These are phyloP conservation scores for Boletus subparvulus DNA, from an alignment of 768 basidiomycete species.

Conservation along the genomic window DNA sequence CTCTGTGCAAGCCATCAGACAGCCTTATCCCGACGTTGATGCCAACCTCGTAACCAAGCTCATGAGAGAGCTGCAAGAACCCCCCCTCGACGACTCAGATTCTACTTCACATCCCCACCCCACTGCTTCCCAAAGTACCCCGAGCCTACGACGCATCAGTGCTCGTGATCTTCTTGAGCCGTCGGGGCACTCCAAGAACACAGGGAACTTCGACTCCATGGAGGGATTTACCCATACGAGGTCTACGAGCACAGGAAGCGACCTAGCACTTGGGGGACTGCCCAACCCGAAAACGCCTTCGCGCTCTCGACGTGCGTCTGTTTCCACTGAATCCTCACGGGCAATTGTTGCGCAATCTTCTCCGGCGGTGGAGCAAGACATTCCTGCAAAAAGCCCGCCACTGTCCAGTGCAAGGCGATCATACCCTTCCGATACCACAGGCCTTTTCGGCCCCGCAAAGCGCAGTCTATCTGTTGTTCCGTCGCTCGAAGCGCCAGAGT, in stretches of 20 bases:
- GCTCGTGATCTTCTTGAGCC: conserved; percentile 28
- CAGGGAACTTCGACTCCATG: conserved; percentile 1
- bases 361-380: conserved; percentile 1
- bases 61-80: conserved; percentile 22
- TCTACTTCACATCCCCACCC: neutral
- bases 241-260: conserved; percentile 4
- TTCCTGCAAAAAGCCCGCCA: conserved; percentile 2
- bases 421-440: neutral
- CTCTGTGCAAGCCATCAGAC: too few species aligned
- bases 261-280: neutral
- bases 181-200: conserved; percentile 7
- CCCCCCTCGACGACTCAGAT: conserved; percentile 16
- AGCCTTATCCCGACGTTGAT: too few species aligned
- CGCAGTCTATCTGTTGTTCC: conserved; percentile 5
- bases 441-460: neutral
- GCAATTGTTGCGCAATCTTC: conserved; percentile 2
- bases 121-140: neutral
- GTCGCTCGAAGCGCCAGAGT: conserved; percentile 14
- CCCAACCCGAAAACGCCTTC: conserved; percentile 19
- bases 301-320: conserved; percentile 20
- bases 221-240: conserved; percentile 10
- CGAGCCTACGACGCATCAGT: conserved; percentile 15
- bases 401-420: neutral
- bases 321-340: conserved; percentile 15
- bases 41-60: conserved; percentile 18